These are phyloP conservation scores for Ceratocystiopsis sp. DNA, from an alignment of 2,329 filamentous ascomycete species.

Conservation along the genomic window DNA sequence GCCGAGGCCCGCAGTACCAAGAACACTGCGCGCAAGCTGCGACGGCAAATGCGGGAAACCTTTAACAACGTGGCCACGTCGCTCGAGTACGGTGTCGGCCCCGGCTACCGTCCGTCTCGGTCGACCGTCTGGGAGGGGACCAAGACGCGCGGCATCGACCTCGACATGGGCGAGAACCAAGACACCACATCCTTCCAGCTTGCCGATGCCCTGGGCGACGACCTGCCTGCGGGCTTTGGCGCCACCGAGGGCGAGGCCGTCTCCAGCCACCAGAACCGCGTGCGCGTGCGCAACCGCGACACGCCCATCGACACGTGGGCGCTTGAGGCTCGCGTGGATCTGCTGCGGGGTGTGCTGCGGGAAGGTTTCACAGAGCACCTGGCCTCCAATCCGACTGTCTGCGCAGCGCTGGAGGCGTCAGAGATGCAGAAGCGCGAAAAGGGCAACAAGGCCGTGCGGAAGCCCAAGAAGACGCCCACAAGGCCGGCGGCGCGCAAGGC, in stretches of 20 bases:
- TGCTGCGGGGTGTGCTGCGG: conserved; percentile 30
- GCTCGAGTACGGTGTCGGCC: conserved; percentile 25
- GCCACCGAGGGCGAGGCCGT: no score
- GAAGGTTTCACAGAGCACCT: conserved; percentile 26
- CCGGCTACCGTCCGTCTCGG: no score
- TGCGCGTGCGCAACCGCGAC: conserved; percentile 28
- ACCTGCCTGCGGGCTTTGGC: no score
- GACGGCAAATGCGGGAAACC: conserved; percentile 28
- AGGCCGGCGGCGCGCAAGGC: background rate
- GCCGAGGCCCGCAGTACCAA: conserved; percentile 18
- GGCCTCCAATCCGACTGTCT: conserved; percentile 21
- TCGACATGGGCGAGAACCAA: no score
- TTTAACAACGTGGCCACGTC: conserved; percentile 37
- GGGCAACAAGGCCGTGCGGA: no score
- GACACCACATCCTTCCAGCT: no score
- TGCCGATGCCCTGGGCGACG: no score
- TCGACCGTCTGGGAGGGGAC: no score
- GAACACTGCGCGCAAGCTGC: conserved; percentile 30
- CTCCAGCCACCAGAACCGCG: conserved; percentile 34
- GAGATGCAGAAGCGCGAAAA: background rate
- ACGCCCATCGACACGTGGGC: conserved; percentile 35
- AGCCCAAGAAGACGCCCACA: background rate
- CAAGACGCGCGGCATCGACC: no score
- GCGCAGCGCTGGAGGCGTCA: conserved; percentile 16
- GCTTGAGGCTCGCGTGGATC: conserved; percentile 28